Base-by-base conservation (phyloP, 1,284 basidiomycete genomes). In the Ceratobasidium papillatum region DNA sequence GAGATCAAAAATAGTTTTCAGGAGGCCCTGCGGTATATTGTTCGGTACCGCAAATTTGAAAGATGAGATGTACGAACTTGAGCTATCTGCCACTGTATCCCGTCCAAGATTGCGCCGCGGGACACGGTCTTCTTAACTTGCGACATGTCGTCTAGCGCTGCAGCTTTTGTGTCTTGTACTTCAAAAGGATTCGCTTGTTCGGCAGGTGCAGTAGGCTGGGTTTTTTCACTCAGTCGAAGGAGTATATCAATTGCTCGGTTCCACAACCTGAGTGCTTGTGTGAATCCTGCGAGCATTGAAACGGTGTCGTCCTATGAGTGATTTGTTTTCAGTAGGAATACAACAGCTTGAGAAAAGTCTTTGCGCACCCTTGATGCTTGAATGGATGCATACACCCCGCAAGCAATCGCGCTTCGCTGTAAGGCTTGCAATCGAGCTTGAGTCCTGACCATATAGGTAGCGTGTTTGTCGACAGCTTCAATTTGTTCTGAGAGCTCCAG, bases 211-310 rank as follows among this genome's bases (percentile, higher is more conserved):
- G 63, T 36, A 30, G 85, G 51, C 81, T 76, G 72, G 12, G 25
- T 56, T 56, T 74, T 76, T 11, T 79, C 75, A 3, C 78, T 85
- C 5, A 95, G 83, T 9, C 93, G 89, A 2, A 88, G 82, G 0
- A 96, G 81, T 0, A 89, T 88, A 38, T 93, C 91, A 0, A 90
- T 84, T 0, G 93, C 93, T 41, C 94, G 88, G 78, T 92, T 92
- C 87, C 90, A 94, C 0, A 96, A 83, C 2, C 95, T 88, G 76
- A 95, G 85, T 0, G 92, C 88, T 77, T 93, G 91, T 11, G 92
- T 83, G 69, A 92, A 85, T 19, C 87, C 87, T 30, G 86, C 84
- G 19, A 95, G 80, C 0, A 91, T 88, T 0, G 85, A 82, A 0
- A 87, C 83, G 0, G 89, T 84, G 69, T 96, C 89, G 58, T 91